Evolutionary conservation across 495 filamentous ascomycete genomes (phyloP).

Genomic region (Penicillium psychrofluorescens): DNA sequence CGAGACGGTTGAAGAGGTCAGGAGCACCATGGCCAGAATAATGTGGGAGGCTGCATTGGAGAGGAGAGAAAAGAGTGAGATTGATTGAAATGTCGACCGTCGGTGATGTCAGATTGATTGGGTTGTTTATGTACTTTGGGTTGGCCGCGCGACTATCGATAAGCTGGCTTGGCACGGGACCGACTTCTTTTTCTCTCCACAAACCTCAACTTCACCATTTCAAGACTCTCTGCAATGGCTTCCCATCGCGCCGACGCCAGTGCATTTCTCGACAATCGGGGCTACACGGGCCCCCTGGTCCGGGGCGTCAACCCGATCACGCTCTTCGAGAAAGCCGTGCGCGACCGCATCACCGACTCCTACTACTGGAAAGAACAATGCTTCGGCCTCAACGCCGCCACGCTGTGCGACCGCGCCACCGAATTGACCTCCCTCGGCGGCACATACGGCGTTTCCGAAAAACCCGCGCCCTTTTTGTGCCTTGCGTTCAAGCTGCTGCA

Average conservation of each 20-base stretch:
- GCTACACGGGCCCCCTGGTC: slow-evolving; percentile 59
- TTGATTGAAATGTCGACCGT: slow-evolving; percentile 12
- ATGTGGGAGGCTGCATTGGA: slow-evolving; percentile 5
- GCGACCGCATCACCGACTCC: slow-evolving; percentile 86
- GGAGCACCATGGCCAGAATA: slow-evolving; percentile 32
- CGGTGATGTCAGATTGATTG: slow-evolving; percentile 4
- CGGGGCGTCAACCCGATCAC: slow-evolving; percentile 81
- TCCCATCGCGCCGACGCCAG: slow-evolving; percentile 67
- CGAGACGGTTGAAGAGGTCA: slow-evolving; percentile 39
- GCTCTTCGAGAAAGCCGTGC: slow-evolving; percentile 86
- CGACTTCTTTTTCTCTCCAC: slow-evolving; percentile 6
- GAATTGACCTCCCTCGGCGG: slow-evolving; percentile 80
- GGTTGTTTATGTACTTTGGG: slow-evolving; percentile 16
- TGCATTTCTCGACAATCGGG: slow-evolving; percentile 71
- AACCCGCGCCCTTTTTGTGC: slow-evolving; percentile 88
- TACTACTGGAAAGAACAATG: slow-evolving; percentile 99
- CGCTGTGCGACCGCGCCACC: slow-evolving; percentile 81
- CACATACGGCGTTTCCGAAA: slow-evolving; percentile 72
- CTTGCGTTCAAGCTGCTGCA: slow-evolving; percentile 92
- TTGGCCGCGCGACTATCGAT: slow-evolving; percentile 43
- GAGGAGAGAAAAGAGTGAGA: not conserved
- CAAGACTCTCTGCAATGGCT: slow-evolving; percentile 17
- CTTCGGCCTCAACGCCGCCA: slow-evolving; percentile 88
- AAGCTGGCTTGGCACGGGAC: slow-evolving; percentile 21
- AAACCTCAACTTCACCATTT: not conserved